Evolutionary conservation across 2,329 filamentous ascomycete genomes (phyloP).

Genomic region (Ophidiomyces ophidiicola): DNA sequence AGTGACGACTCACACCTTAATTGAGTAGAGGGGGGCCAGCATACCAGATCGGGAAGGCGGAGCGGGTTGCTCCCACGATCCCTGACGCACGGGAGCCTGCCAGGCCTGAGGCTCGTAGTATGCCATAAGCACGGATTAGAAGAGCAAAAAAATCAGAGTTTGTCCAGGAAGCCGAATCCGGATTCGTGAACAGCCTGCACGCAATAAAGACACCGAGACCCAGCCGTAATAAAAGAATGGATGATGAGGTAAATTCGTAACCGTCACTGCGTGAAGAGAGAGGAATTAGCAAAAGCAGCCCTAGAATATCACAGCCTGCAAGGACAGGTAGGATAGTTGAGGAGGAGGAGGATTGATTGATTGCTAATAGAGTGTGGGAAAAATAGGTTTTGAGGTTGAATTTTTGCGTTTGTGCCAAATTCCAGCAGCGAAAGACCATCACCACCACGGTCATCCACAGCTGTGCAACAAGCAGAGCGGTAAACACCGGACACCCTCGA

Average conservation of each 20-base stretch:
- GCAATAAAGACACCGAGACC: constrained; percentile 5
- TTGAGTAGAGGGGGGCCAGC: constrained; percentile 16
- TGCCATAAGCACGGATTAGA: constrained; percentile 42
- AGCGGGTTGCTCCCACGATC: constrained; percentile 60
- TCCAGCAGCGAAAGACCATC: constrained; percentile 6
- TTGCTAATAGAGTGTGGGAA: background rate
- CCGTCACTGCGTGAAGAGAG: background rate
- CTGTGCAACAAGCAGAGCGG: background rate
- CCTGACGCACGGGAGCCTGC: constrained; percentile 50
- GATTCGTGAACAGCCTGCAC: background rate
- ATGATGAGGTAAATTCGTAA: constrained; percentile 2
- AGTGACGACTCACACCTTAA: background rate
- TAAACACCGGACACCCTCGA: too few species aligned
- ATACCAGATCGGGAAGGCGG: constrained; percentile 62
- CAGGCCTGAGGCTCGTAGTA: constrained; percentile 58
- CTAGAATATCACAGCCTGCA: background rate
- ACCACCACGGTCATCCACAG: background rate
- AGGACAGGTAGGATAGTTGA: background rate
- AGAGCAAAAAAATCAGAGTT: background rate
- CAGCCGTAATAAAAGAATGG: constrained; percentile 4
- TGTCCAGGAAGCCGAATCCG: constrained; percentile 3
- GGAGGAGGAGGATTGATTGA: background rate
- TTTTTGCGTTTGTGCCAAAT: background rate
- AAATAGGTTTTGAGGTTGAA: background rate
- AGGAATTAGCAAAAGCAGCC: background rate